phyloP scores from a whole-genome alignment of 202 grass and related monocot species.

The Saccharum hybrid region DNA sequence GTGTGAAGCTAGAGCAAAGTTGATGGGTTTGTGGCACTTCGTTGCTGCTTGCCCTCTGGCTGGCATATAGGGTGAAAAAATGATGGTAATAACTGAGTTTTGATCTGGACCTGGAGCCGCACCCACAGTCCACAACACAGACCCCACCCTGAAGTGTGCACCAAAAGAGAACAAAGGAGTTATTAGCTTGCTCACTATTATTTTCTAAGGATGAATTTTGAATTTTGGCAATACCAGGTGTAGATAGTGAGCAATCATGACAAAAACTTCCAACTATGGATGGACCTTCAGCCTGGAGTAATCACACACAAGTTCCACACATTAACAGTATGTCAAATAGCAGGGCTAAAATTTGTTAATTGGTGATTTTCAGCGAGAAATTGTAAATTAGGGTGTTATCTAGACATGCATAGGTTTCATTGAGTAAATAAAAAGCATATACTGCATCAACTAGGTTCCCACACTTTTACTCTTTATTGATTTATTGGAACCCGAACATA shows the following conservation, averaged over 20 bases:
- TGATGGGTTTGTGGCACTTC: neutral
- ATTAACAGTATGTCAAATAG: neutral
- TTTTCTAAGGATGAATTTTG: conserved; percentile 13
- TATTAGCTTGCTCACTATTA: neutral
- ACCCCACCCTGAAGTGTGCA: neutral
- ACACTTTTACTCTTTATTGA: neutral
- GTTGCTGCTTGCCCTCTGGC: neutral
- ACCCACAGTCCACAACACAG: neutral
- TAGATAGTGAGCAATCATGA: neutral
- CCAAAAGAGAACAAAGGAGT: conserved; percentile 2
- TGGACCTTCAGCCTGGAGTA: neutral
- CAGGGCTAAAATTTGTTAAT: neutral
- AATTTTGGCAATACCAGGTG: neutral
- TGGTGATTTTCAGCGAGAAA: neutral
- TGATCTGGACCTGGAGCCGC: neutral
- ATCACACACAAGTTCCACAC: neutral
- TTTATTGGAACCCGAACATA: conserved; percentile 2
- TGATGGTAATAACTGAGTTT: neutral
- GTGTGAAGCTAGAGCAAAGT: neutral
- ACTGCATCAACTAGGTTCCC: neutral
- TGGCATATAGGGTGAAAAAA: neutral
- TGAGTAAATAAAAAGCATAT: neutral
- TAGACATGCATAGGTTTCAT: neutral
- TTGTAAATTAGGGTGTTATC: neutral
- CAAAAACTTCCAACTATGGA: neutral